Evolutionary conservation across 2,329 filamentous ascomycete species (phyloP).

Genomic region (Fusarium dlaminii): DNA sequence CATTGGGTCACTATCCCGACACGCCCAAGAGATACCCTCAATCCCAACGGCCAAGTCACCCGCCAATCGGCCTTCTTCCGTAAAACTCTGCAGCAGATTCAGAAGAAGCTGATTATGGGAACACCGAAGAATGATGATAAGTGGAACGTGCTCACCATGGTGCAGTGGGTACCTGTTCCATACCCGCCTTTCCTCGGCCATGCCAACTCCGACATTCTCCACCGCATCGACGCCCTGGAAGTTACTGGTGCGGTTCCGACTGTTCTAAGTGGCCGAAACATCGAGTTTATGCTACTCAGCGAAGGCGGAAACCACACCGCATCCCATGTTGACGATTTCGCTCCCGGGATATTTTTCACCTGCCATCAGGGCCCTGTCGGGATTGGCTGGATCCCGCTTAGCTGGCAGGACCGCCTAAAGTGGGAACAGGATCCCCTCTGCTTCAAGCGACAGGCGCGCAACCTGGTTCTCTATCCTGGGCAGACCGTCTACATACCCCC

Average conservation of each 20-base stretch:
- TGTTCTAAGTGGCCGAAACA: no score
- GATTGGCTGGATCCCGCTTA: neutral
- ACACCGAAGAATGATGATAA: neutral
- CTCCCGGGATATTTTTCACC: neutral
- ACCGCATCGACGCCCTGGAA: neutral
- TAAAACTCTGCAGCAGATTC: neutral
- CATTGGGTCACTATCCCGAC: neutral
- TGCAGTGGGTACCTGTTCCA: neutral
- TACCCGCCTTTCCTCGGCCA: neutral
- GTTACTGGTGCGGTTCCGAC: no score
- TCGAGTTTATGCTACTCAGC: no score
- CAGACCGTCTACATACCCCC: neutral
- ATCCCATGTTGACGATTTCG: no score
- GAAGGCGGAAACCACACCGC: no score
- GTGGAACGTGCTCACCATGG: neutral
- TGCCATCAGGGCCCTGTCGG: neutral
- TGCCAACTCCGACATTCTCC: neutral
- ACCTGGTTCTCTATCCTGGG: accelerated
- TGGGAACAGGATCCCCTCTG: no score
- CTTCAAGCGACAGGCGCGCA: no score
- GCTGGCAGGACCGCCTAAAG: no score
- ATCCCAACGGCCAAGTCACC: neutral
- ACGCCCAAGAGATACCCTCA: neutral
- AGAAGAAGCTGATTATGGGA: neutral
- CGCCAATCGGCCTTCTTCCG: neutral